phyloP scores from a whole-genome alignment of 2,329 filamentous ascomycete genomes.

The Zasmidium cellare region DNA sequence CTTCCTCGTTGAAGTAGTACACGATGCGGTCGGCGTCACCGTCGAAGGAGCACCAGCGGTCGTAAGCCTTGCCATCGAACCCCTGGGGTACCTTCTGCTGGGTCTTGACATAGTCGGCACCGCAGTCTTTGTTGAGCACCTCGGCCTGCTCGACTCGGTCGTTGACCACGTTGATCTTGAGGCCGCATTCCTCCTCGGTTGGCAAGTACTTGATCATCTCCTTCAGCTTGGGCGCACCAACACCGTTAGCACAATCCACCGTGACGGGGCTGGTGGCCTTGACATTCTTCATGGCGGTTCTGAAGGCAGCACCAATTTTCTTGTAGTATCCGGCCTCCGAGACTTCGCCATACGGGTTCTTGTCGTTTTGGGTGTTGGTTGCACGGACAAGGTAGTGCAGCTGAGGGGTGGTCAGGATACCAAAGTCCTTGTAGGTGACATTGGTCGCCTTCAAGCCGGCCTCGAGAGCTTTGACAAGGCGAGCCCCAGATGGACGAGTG shows the following conservation, averaged over 20 bases:
- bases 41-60: slow-evolving; percentile 86
- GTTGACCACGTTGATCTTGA: slow-evolving; percentile 86
- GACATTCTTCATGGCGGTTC: slow-evolving; percentile 74
- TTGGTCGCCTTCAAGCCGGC: slow-evolving; percentile 76
- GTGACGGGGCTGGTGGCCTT: slow-evolving; percentile 73
- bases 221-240: slow-evolving; percentile 85
- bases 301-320: slow-evolving; percentile 84
- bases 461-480: slow-evolving; percentile 74
- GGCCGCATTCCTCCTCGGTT: slow-evolving; percentile 57
- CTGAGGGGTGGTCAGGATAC: slow-evolving; percentile 93
- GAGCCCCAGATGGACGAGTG: slow-evolving; percentile 87
- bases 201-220: slow-evolving; percentile 85
- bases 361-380: slow-evolving; percentile 86
- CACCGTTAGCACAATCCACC: slow-evolving; percentile 95
- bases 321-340: slow-evolving; percentile 93
- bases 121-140: slow-evolving; percentile 83
- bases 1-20: slow-evolving; percentile 86
- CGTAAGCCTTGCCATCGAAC: slow-evolving; percentile 73
- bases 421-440: slow-evolving; percentile 78
- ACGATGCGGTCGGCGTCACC: slow-evolving; percentile 94
- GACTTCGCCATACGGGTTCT: slow-evolving; percentile 82
- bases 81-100: slow-evolving; percentile 85
- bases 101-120: slow-evolving; percentile 97
- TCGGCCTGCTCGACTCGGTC: slow-evolving; percentile 91
- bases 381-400: slow-evolving; percentile 95